These are phyloP conservation scores for Aureobasidium pullulans DNA, from an alignment of 2,329 filamentous ascomycete species.

Conservation along the genomic window DNA sequence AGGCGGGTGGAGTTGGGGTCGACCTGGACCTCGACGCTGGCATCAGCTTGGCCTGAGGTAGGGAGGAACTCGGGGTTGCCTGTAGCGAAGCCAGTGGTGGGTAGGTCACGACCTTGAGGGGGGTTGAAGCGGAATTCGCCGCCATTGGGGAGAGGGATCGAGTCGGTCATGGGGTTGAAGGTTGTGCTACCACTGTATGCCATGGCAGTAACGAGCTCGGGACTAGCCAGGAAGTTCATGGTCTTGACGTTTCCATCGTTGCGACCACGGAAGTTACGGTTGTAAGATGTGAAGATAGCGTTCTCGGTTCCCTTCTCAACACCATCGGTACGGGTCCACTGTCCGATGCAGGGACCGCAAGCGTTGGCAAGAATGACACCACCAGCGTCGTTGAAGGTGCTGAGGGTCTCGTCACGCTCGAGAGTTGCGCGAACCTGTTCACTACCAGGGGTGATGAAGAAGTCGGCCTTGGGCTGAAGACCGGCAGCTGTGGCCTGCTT, in stretches of 20 bases:
- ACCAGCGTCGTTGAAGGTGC: slow-evolving; percentile 78
- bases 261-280: slow-evolving; percentile 94
- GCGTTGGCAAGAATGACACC: slow-evolving; percentile 90
- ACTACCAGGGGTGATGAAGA: slow-evolving; percentile 93
- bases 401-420: slow-evolving; percentile 77
- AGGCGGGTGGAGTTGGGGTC: slow-evolving; percentile 83
- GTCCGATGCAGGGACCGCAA: slow-evolving; percentile 80
- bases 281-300: slow-evolving; percentile 94
- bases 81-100: slow-evolving; percentile 68
- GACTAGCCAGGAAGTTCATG: slow-evolving; percentile 98
- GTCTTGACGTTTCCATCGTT: slow-evolving; percentile 95
- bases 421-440: slow-evolving; percentile 95
- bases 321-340: slow-evolving; percentile 89
- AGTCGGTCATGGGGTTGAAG: slow-evolving; percentile 93
- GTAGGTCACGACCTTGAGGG: slow-evolving; percentile 55
- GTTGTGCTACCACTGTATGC: slow-evolving; percentile 81
- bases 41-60: slow-evolving; percentile 62
- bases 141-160: slow-evolving; percentile 70
- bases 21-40: slow-evolving; percentile 65
- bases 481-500: slow-evolving; percentile 87
- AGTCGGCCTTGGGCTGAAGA: slow-evolving; percentile 78
- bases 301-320: slow-evolving; percentile 79
- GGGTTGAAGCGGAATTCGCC: slow-evolving; percentile 73
- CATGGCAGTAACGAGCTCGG: slow-evolving; percentile 95
- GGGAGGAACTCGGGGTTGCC: slow-evolving; percentile 71